Evolutionary conservation across 2,329 filamentous ascomycete genomes (phyloP), one percentile per base, ranked within the genome.

Genomic region (Diplodia intermedia): DNA sequence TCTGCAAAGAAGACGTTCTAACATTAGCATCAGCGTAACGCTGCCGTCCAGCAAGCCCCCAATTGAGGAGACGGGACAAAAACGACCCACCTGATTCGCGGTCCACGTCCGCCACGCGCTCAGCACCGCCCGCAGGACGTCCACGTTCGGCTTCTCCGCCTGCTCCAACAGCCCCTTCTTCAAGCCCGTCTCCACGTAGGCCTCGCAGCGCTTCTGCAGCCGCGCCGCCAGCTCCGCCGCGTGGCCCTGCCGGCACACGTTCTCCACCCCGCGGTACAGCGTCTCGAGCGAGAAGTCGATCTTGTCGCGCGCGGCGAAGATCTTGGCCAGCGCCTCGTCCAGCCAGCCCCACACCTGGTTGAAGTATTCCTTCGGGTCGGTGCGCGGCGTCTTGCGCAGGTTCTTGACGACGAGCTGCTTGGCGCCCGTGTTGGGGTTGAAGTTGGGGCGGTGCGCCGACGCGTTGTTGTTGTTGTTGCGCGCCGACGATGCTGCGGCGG

Each of bases 381-480:
- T 83, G 68, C 86, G 85, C n/a, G 86, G 81, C 20, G 85, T 85
- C 1, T 86, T 85, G 69, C 90, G 89, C 71, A 97, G 86, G 77
- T 97, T 98, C 86, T 97, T 97, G 74, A 99, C 92, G n/a, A 94
- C 87, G 55, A 99, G 86, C 79, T 91, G 94, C 83, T 91, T 94
- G 23, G 92, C 89, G 38, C 93, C 93, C 12, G 86, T 84, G 74
- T 92, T 88, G 14, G 92, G 89, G 72, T 90, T 91, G 75, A 94
- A 92, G 62, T 82, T 82, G 66, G 77, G 78, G 9, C 75, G 70
- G 72, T 80, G 71, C 72, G 79, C 74, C 72, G 73, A 49, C 15
- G 53, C 11, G 43, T 12, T 40, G 38, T 31, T 15, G n/a, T n/a
- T 4, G 43, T 12, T 40, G 40, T 29, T 18, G 60, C 43, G 18